phyloP scores from a whole-genome alignment of 257 asterid genomes.

The Oldenlandia corymbosa region DNA sequence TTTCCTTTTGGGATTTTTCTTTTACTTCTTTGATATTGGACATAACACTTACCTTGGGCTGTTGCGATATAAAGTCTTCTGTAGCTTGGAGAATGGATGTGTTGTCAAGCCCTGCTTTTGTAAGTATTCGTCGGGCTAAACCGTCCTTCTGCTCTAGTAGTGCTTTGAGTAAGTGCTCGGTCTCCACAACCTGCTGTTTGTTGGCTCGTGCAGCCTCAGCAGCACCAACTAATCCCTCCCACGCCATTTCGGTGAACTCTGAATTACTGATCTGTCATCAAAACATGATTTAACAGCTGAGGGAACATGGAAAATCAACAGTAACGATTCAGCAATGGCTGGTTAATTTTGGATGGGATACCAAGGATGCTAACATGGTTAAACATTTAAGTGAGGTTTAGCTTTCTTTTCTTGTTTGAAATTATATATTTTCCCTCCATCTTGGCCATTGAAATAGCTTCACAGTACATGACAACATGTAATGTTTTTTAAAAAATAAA shows the following conservation, averaged over 20 bases:
- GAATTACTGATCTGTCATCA: slow-evolving; percentile 55
- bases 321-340: too few relatives aligned
- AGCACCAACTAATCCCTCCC: slow-evolving; percentile 73
- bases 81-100: slow-evolving; percentile 67
- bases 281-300: neutral
- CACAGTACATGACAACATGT: too few relatives aligned
- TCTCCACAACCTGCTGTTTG: slow-evolving; percentile 79
- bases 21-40: slow-evolving; percentile 3
- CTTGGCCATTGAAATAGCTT: too few relatives aligned
- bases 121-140: slow-evolving; percentile 76
- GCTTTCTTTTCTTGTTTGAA: too few relatives aligned
- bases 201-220: slow-evolving; percentile 63
- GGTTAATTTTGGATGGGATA: too few relatives aligned
- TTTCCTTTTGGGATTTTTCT: neutral
- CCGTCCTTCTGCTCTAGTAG: slow-evolving; percentile 93
- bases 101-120: slow-evolving; percentile 87
- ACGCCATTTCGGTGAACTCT: slow-evolving; percentile 89
- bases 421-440: too few relatives aligned
- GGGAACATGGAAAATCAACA: neutral
- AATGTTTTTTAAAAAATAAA: too few relatives aligned
- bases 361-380: too few relatives aligned
- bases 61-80: slow-evolving; percentile 62
- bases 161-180: slow-evolving; percentile 89
- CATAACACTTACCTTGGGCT: slow-evolving; percentile 58
- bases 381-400: too few relatives aligned